phyloP scores from a whole-genome alignment of 768 basidiomycete species.

The Daedaleopsis nitida region DNA sequence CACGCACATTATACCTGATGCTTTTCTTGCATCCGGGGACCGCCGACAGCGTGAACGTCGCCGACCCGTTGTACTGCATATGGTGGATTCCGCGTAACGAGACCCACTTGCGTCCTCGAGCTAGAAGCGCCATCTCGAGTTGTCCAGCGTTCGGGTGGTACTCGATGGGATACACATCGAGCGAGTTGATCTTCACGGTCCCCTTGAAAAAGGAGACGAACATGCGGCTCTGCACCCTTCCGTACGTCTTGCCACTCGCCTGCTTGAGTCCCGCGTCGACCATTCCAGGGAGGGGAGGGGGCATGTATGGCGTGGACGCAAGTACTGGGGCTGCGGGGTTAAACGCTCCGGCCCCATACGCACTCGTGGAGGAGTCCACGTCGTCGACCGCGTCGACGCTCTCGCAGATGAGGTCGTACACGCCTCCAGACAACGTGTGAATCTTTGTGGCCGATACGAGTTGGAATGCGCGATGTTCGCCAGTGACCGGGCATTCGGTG shows the following conservation, averaged over 20 bases:
- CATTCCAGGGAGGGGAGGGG: conserved; percentile 1
- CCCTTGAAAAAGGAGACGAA: conserved; percentile 43
- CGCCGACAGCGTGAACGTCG: conserved; percentile 31
- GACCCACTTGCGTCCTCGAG: conserved; percentile 58
- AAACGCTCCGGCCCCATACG: neutral
- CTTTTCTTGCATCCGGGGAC: conserved; percentile 31
- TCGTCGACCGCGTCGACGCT: conserved; percentile 12
- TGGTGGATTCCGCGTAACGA: conserved; percentile 56
- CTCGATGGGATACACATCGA: conserved; percentile 55
- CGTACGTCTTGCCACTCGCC: conserved; percentile 28
- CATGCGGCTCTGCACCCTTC: conserved; percentile 37
- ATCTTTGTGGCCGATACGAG: conserved; percentile 42
- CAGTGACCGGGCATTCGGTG: conserved; percentile 53
- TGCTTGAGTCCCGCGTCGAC: conserved; percentile 5
- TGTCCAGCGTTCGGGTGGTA: conserved; percentile 46
- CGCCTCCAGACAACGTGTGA: conserved; percentile 17
- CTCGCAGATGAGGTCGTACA: conserved; percentile 20
- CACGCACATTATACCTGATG: conserved; percentile 48
- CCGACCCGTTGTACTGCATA: conserved; percentile 41
- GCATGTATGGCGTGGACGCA: neutral
- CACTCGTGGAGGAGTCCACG: neutral
- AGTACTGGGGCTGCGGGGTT: conserved; percentile 4
- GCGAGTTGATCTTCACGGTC: conserved; percentile 47
- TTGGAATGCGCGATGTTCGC: conserved; percentile 54
- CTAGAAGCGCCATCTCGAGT: conserved; percentile 39